Conservation (phyloP, 805 yeast genomes). For the Yueomyces sp. region DNA sequence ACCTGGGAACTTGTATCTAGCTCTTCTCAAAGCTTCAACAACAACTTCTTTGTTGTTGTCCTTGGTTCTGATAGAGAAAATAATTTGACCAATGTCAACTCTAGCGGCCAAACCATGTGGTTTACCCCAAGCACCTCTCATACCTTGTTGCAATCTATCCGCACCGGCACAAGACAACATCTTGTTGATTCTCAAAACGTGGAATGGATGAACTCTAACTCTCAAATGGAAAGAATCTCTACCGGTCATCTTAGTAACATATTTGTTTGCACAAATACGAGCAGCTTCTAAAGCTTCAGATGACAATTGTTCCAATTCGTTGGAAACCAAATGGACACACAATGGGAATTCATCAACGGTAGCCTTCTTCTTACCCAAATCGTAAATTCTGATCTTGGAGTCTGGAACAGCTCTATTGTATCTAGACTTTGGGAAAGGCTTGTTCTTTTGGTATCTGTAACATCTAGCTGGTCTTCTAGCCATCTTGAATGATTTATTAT, state of each 20-base stretch:
- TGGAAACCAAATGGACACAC: conserved; percentile 98
- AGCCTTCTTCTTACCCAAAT: conserved; percentile 99
- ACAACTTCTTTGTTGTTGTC: conserved; percentile 96
- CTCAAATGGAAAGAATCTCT: conserved; percentile 99
- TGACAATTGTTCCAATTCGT: conserved; percentile 98
- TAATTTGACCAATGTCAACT: conserved; percentile 96
- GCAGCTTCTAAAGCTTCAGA: conserved; percentile 99
- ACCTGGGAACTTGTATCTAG: conserved; percentile 99
- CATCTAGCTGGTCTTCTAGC: conserved; percentile 99
- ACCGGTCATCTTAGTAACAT: conserved; percentile 94
- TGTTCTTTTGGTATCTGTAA: conserved; percentile 99
- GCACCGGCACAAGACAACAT: conserved; percentile 99
- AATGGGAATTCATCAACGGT: conserved; percentile 98
- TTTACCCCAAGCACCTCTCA: conserved; percentile 99
- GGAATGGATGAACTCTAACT: conserved; percentile 99
- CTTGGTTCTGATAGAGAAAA: conserved; percentile 96
- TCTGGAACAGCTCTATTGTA: conserved; percentile 99
- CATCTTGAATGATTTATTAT: conserved; percentile 47
- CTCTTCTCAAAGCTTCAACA: conserved; percentile 99
- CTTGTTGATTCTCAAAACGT: conserved; percentile 99
- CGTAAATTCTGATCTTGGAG: conserved; percentile 97
- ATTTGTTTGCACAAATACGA: conserved; percentile 99
- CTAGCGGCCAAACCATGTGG: conserved; percentile 99
- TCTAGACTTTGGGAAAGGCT: conserved; percentile 99
- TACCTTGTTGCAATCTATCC: conserved; percentile 99